Base-by-base conservation (phyloP, 805 yeast genomes). In the Candida easanensis region DNA sequence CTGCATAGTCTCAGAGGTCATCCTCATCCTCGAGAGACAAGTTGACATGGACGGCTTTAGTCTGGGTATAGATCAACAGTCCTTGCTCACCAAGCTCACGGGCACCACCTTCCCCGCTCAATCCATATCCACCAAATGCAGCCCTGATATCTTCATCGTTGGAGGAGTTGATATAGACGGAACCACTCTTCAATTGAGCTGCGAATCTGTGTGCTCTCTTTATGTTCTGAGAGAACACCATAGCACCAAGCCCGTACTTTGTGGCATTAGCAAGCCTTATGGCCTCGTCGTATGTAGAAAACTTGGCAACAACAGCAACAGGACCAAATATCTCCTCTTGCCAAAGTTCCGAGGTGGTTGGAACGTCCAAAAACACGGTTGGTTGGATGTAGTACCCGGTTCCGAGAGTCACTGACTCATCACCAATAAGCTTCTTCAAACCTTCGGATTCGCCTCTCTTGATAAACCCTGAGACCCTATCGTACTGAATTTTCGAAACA, bases 251-350 rank as follows among this genome's bases (percentile, higher is more conserved):
- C 5, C 96, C 96, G 60, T 86, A 88, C 40, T 73, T 73, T 10
- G 88, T 74, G 54, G 76, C 77, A 63, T 88, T 88, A 52, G 95
- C 95, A 46, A 71, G 72, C 48, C 63, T 67, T 21, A 88, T 50
- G 5, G 79, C 95, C 50, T 87, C 90, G 38, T 78, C 83, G 51
- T 80, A 84, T 23, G 80, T 68, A 28, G 68, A 60, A 66, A 88
- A 88, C 63, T 76, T 78, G 44, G 82, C 77, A 27, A 84, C 70
- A 7, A 80, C 71, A 20, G 82, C 88, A 26, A 88, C 96, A 14
- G 96, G 96, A 16, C 96, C 96, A 63, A 88, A 88, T 45, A 88
- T 86, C 65, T 88, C 96, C 64, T 88, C 95, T 51, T 73, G 73
- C 44, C 82, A 84, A 39, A 88, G 77, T 46, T 74, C 69, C 78